A percentile compares a stretch with the other conserved stretches of the same genome.
These are phyloP conservation scores for Lasiodiplodia sp. DNA, from an alignment of 2,329 filamentous ascomycete genomes.

Conservation along the genomic window DNA sequence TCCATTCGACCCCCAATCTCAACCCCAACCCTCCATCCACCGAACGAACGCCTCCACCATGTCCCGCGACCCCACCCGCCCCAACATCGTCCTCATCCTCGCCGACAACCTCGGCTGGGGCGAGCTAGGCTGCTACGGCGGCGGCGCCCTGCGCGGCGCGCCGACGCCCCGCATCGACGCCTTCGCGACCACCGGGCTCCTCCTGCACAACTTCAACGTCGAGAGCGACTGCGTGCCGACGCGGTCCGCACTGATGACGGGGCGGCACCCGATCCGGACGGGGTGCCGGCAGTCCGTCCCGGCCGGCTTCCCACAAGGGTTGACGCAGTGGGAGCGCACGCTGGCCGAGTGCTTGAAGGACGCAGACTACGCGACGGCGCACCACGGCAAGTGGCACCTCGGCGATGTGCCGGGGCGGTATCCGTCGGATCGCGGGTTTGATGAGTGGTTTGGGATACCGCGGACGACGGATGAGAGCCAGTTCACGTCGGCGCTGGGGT, in stretches of 20 bases:
- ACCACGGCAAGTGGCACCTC: constrained; percentile 50
- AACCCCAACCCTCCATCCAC: too few relatives aligned
- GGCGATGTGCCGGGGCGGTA: constrained; percentile 47
- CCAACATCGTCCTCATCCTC: neutral
- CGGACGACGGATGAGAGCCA: constrained; percentile 48
- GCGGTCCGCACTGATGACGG: neutral
- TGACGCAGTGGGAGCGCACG: constrained; percentile 5
- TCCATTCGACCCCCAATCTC: too few relatives aligned
- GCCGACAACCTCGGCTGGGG: constrained; percentile 8
- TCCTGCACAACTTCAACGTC: constrained; percentile 17
- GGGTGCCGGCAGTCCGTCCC: constrained; percentile 2
- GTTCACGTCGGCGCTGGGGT: constrained; percentile 45
- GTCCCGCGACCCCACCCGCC: neutral
- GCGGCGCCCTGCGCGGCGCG: neutral
- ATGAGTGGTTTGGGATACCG: constrained; percentile 50
- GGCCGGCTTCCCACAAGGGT: neutral
- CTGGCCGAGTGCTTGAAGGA: neutral
- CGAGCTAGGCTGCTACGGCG: constrained; percentile 3
- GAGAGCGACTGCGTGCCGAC: constrained; percentile 8
- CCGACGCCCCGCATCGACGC: neutral
- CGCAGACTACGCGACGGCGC: neutral
- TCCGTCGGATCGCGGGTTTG: constrained; percentile 47
- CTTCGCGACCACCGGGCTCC: neutral
- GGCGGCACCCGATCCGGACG: constrained; percentile 5
- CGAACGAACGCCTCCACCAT: neutral